These are phyloP conservation scores for Aspergillus sparsus DNA, from an alignment of 495 filamentous ascomycete species.

Conservation along the genomic window DNA sequence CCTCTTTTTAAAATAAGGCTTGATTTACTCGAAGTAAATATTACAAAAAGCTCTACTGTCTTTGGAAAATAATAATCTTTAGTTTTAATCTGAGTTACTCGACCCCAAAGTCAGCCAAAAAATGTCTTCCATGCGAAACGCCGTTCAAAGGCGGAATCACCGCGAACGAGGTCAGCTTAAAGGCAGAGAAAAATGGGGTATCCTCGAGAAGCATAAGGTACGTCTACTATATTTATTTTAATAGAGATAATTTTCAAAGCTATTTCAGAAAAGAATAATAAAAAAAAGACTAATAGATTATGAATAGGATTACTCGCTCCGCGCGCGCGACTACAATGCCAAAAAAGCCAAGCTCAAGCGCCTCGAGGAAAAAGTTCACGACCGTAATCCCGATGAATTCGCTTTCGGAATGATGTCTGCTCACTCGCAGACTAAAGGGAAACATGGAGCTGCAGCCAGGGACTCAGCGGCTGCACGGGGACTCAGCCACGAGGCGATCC, in stretches of 20 bases:
- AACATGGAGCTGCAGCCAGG: slow-evolving; percentile 56
- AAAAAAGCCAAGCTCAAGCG: slow-evolving; percentile 80
- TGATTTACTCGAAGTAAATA: too few species aligned
- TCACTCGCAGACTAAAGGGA: slow-evolving; percentile 53
- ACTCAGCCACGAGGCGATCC: slow-evolving; percentile 68
- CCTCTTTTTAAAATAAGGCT: too few species aligned
- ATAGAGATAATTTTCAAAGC: neutral
- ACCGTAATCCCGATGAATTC: slow-evolving; percentile 96
- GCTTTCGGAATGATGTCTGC: slow-evolving; percentile 82
- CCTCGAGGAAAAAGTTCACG: slow-evolving; percentile 75
- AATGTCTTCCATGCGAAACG: slow-evolving; percentile 85
- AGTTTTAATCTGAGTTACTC: too few species aligned
- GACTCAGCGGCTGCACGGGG: slow-evolving; percentile 40
- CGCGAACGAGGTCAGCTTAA: slow-evolving; percentile 83
- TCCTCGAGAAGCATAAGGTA: slow-evolving; percentile 88
- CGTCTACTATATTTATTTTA: neutral
- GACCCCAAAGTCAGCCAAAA: slow-evolving; percentile 9
- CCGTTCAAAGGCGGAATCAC: slow-evolving; percentile 75
- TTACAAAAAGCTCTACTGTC: too few species aligned
- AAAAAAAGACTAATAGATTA: slow-evolving; percentile 22
- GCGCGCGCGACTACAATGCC: slow-evolving; percentile 81
- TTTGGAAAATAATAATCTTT: too few species aligned
- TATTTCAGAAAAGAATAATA: neutral
- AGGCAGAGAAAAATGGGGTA: slow-evolving; percentile 78
- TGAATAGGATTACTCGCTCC: slow-evolving; percentile 82